phyloP scores from a whole-genome alignment of 2,329 filamentous ascomycete species.

The Venturia oleaginea region DNA sequence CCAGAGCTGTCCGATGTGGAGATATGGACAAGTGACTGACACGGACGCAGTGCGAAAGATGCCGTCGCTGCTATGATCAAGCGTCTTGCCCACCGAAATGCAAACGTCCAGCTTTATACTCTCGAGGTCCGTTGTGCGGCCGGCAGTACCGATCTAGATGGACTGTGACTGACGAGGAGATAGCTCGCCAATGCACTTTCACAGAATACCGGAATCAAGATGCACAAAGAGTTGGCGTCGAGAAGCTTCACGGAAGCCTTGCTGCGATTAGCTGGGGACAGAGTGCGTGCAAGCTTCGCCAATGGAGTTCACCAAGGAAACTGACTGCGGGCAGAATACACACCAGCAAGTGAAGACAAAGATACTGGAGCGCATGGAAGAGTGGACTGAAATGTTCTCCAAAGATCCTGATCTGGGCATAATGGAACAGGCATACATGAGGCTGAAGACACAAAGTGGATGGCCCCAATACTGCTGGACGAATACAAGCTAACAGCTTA shows the following conservation, averaged over 20 bases:
- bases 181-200: constrained; percentile 78
- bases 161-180: constrained; percentile 24
- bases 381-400: constrained; percentile 92
- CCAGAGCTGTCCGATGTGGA: constrained; percentile 11
- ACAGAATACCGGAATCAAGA: constrained; percentile 78
- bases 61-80: constrained; percentile 86
- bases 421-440: constrained; percentile 91
- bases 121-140: constrained; percentile 46
- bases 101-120: constrained; percentile 92
- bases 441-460: constrained; percentile 62
- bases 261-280: constrained; percentile 80
- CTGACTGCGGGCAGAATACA: constrained; percentile 50
- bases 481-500: constrained; percentile 26
- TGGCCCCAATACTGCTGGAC: not conserved
- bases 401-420: constrained; percentile 86
- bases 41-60: constrained; percentile 55
- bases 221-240: constrained; percentile 84
- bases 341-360: constrained; percentile 95
- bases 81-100: constrained; percentile 83
- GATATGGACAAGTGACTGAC: not conserved
- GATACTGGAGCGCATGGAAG: constrained; percentile 92
- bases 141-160: constrained; percentile 29
- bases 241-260: constrained; percentile 92
- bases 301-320: constrained; percentile 24
- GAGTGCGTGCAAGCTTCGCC: constrained; percentile 27